phyloP scores from a whole-genome alignment of 2,329 filamentous ascomycete genomes.

The Neopestalotiopsis sp. region DNA sequence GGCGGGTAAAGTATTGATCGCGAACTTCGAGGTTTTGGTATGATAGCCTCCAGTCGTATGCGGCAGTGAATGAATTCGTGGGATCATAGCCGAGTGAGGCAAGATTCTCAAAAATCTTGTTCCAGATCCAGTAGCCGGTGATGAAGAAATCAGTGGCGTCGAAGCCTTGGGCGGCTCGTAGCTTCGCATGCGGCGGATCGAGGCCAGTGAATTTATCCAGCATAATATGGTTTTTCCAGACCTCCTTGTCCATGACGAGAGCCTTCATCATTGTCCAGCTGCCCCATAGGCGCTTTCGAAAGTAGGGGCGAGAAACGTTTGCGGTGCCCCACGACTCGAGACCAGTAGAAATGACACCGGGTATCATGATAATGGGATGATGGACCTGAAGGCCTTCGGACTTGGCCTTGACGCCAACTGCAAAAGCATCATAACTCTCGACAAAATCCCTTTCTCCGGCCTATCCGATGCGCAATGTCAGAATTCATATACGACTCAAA shows the following conservation, averaged over 20 bases:
- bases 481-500: not conserved
- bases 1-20: slow-evolving; percentile 90
- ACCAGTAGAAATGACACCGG: slow-evolving; percentile 95
- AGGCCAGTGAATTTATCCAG: slow-evolving; percentile 89
- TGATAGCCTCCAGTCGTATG: slow-evolving; percentile 90
- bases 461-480: slow-evolving; percentile 42
- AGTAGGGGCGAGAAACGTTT: slow-evolving; percentile 84
- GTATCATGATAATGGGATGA: slow-evolving; percentile 95
- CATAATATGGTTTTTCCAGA: slow-evolving; percentile 98
- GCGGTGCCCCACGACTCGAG: slow-evolving; percentile 96
- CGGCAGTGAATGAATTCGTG: slow-evolving; percentile 70
- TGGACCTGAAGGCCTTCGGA: slow-evolving; percentile 80
- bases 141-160: slow-evolving; percentile 97
- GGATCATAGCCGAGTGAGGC: slow-evolving; percentile 97
- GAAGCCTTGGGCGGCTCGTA: slow-evolving; percentile 93
- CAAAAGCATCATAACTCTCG: slow-evolving; percentile 91
- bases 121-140: slow-evolving; percentile 97
- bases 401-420: slow-evolving; percentile 83
- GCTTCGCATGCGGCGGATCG: slow-evolving; percentile 87
- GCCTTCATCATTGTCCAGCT: slow-evolving; percentile 99
- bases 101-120: slow-evolving; percentile 96
- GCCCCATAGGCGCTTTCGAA: slow-evolving; percentile 93
- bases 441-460: slow-evolving; percentile 83
- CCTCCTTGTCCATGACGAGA: slow-evolving; percentile 87
- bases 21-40: slow-evolving; percentile 88